phyloP scores from a whole-genome alignment of 1,139 yeast species.

The Lodderomyces elongisporus region DNA sequence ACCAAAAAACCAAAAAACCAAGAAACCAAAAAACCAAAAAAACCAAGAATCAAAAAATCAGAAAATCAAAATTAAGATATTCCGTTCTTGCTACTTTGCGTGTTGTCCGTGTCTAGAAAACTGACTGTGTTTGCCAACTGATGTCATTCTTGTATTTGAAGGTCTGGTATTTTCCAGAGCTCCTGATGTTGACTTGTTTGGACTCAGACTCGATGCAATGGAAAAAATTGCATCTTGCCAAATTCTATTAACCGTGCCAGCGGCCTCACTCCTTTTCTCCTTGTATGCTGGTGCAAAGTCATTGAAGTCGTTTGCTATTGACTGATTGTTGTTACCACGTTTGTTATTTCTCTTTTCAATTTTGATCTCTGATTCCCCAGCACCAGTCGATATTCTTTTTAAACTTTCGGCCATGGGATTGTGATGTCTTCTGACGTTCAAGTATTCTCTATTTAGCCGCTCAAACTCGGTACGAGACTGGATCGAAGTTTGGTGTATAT shows the following conservation, averaged over 20 bases:
- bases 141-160: conserved; percentile 22
- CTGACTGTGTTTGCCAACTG: conserved; percentile 23
- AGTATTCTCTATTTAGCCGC: conserved; percentile 66
- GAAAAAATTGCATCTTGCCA: conserved; percentile 42
- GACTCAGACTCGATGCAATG: conserved; percentile 12
- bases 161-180: conserved; percentile 13
- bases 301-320: conserved; percentile 28
- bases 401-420: conserved; percentile 68
- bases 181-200: not conserved
- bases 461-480: conserved; percentile 74
- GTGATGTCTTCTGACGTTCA: conserved; percentile 60
- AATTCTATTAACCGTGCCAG: conserved; percentile 22
- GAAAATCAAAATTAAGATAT: too few relatives aligned
- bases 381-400: conserved; percentile 38
- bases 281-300: conserved; percentile 29
- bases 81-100: too few relatives aligned
- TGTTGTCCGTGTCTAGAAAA: conserved; percentile 37
- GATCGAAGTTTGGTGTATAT: conserved; percentile 41
- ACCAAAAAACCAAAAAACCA: too few relatives aligned
- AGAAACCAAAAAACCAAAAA: too few relatives aligned
- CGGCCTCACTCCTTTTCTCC: conserved; percentile 28
- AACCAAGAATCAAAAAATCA: too few relatives aligned
- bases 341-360: conserved; percentile 18
- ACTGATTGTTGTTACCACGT: conserved; percentile 10
- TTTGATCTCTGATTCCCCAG: conserved; percentile 21